Evolutionary conservation across 345 rosid genomes (phyloP).

Genomic region (Eucalyptus rudis): DNA sequence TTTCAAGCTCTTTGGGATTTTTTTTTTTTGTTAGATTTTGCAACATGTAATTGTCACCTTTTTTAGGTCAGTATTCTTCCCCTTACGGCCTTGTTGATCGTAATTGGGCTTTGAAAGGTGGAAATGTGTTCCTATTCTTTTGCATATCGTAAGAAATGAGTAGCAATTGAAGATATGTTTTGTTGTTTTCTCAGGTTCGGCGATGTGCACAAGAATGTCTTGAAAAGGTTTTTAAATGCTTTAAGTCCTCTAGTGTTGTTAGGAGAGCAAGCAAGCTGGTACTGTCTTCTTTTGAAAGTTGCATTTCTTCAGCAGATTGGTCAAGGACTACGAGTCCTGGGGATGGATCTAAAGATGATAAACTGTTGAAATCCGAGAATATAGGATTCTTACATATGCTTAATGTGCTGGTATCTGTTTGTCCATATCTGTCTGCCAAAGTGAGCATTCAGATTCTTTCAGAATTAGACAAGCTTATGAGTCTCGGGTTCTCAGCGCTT

Average conservation of each 20-base stretch:
- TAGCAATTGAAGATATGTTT: not conserved
- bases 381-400: slow-evolving; percentile 64
- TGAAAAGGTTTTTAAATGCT: slow-evolving; percentile 41
- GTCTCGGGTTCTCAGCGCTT: slow-evolving; percentile 35
- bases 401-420: slow-evolving; percentile 44
- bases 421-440: slow-evolving; percentile 41
- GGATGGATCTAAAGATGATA: slow-evolving; percentile 34
- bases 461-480: slow-evolving; percentile 36
- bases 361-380: slow-evolving; percentile 23
- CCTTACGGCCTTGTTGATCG: not conserved
- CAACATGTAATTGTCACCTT: not conserved
- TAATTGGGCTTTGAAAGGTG: not conserved
- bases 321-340: slow-evolving; percentile 10
- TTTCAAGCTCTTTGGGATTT: not conserved
- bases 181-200: slow-evolving; percentile 39
- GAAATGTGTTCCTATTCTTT: not conserved
- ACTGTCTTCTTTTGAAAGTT: slow-evolving; percentile 22
- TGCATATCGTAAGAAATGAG: not conserved
- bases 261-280: slow-evolving; percentile 59
- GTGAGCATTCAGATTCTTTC: slow-evolving; percentile 30
- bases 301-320: slow-evolving; percentile 18
- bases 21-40: not conserved
- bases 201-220: slow-evolving; percentile 74
- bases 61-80: not conserved
- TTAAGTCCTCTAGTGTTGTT: slow-evolving; percentile 22